A percentile compares a stretch with the other conserved stretches of the same genome.
phyloP scores from a whole-genome alignment of 2,329 filamentous ascomycete species.

The Cercospora zeae-maydis region DNA sequence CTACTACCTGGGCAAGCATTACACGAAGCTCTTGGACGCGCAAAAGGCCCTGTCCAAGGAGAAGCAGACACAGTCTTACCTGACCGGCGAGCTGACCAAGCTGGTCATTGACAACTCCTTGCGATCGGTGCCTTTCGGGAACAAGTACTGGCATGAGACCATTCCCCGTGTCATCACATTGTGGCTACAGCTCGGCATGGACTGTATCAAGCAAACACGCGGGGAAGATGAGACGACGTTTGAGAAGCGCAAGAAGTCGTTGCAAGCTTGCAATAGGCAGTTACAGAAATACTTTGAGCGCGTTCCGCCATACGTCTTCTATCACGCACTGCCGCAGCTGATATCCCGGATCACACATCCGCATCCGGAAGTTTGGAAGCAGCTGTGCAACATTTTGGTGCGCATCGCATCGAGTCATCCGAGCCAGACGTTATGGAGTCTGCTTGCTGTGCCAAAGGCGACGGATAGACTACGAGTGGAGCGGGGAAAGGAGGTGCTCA shows the following conservation, averaged over 20 bases:
- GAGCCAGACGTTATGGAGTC: constrained; percentile 84
- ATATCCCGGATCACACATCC: constrained; percentile 93
- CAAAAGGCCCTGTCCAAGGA: constrained; percentile 73
- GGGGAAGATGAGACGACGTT: constrained; percentile 47
- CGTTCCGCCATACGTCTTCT: constrained; percentile 73
- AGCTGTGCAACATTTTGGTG: constrained; percentile 73
- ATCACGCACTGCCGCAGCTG: constrained; percentile 82
- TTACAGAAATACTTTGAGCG: constrained; percentile 73
- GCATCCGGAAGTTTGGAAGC: constrained; percentile 70
- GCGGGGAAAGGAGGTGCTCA: constrained; percentile 45
- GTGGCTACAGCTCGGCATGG: constrained; percentile 86
- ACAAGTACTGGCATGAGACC: constrained; percentile 94
- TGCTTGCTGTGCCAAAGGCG: constrained; percentile 82
- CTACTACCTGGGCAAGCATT: constrained; percentile 94
- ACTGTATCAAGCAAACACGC: constrained; percentile 47
- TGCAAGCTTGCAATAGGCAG: constrained; percentile 68
- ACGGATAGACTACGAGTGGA: constrained; percentile 65
- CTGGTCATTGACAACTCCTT: constrained; percentile 92
- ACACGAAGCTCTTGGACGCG: constrained; percentile 91
- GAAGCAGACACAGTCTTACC: constrained; percentile 58
- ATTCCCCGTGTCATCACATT: constrained; percentile 86
- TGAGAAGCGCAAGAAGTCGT: constrained; percentile 58
- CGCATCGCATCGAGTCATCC: constrained; percentile 86
- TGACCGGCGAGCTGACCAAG: constrained; percentile 79
- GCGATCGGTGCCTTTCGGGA: constrained; percentile 79